Evolutionary conservation across 352 stramenopile species (phyloP).

Genomic region (Aphanomyces cochlioides): DNA sequence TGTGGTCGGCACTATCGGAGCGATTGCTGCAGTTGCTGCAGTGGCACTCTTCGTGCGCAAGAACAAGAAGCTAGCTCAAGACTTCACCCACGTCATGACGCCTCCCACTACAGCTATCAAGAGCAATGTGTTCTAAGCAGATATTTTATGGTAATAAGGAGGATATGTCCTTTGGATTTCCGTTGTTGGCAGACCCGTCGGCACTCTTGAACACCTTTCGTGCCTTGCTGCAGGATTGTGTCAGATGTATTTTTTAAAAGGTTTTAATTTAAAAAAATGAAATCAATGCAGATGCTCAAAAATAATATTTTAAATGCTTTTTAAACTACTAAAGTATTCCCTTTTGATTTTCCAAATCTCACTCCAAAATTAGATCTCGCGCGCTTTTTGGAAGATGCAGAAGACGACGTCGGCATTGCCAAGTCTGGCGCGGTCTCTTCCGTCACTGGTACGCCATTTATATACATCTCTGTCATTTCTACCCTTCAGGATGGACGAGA

Average conservation of each 20-base stretch:
- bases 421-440: background rate
- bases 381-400: slow-evolving; percentile 6
- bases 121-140: background rate
- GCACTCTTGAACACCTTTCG: too few relatives aligned
- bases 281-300: too few relatives aligned
- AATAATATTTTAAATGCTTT: too few relatives aligned
- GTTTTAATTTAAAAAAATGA: too few relatives aligned
- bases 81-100: background rate
- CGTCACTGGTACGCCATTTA: background rate
- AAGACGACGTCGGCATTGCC: background rate
- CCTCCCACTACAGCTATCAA: background rate
- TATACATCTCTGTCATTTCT: background rate
- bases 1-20: background rate
- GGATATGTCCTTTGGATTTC: too few relatives aligned
- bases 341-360: background rate
- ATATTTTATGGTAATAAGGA: too few relatives aligned
- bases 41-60: background rate
- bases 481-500: background rate
- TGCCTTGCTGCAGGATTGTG: too few relatives aligned
- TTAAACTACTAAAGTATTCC: too few relatives aligned
- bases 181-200: too few relatives aligned
- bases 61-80: background rate
- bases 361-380: background rate
- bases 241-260: too few relatives aligned
- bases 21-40: background rate